Conservation (phyloP, 495 filamentous ascomycete species). For the Xylaria venustula region DNA sequence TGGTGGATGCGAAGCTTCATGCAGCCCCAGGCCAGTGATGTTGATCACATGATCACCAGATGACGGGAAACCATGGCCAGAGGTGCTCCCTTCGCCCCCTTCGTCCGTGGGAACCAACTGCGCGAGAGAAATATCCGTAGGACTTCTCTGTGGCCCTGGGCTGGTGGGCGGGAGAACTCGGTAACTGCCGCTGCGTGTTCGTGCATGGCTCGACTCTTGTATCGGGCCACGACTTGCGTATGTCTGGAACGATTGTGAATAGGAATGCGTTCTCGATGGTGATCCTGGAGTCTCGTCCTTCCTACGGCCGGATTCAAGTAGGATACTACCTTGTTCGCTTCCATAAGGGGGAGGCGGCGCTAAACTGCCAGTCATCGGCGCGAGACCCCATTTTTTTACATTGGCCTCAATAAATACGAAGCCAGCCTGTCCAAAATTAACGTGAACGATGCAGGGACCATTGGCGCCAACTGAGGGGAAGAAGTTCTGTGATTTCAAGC, state of each 20-base stretch:
- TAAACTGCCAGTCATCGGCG: conserved; percentile 91
- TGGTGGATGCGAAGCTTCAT: conserved; percentile 48
- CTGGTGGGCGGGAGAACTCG: conserved; percentile 71
- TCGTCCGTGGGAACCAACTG: conserved; percentile 70
- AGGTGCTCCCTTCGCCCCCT: conserved; percentile 69
- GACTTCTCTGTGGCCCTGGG: conserved; percentile 84
- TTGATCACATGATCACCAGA: conserved; percentile 36
- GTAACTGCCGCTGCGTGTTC: conserved; percentile 60
- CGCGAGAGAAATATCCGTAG: conserved; percentile 96
- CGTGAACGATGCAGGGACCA: conserved; percentile 86
- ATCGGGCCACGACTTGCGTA: conserved; percentile 31
- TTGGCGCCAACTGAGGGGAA: conserved; percentile 95
- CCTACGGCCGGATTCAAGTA: conserved; percentile 76
- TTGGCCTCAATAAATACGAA: conserved; percentile 99
- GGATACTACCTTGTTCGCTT: conserved; percentile 90
- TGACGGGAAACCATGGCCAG: conserved; percentile 35
- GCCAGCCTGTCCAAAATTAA: conserved; percentile 96
- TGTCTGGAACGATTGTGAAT: conserved; percentile 42
- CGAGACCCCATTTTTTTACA: conserved; percentile 98
- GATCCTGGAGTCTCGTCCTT: conserved; percentile 61
- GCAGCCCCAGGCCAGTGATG: conserved; percentile 35
- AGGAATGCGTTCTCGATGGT: conserved; percentile 52
- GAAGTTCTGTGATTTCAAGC: conserved; percentile 89
- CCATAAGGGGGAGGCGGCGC: conserved; percentile 96
- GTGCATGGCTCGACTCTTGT: conserved; percentile 45